Base-by-base conservation (phyloP, 1,139 yeast genomes). In the Pichia sp. region DNA sequence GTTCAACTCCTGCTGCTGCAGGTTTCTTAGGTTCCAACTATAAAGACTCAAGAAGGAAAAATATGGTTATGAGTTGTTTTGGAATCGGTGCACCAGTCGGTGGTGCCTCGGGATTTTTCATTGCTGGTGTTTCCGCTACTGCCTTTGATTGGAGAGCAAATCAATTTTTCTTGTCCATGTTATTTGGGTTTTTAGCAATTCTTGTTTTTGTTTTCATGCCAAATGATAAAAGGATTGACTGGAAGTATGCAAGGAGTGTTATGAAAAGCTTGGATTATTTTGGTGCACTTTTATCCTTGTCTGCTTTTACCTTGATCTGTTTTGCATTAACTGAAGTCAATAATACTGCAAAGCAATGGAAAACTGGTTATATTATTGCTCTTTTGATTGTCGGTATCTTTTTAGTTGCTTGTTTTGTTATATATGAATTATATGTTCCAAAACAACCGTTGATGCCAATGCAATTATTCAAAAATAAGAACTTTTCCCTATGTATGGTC, bases 81-180 rank as follows among this genome's bases (percentile, higher is more conserved):
- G 57, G 71, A 4, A 69, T 70, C 1, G 75, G 75, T 2, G 73
- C 75, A 1, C 76, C 76, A 1, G 52, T 68, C 5, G 76, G 76
- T 23, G 67, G 65, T 43, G 67, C 69, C 1, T 44, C 56, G 16
- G 75, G 75, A 1, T 58, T 62, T 33, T 52, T 71, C 29, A 51
- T 64, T 28, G 72, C 72, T 9, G 76, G 74, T 40, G 64, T 71
- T 27, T 66, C 72, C 51, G 51, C 60, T 11, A 57, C 64, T 42
- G 54, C 64, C n/a, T 51, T 69, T 23, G 56, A 56, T 40, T 71
- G 75, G 74, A 55, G 69, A 44, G 57, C 73, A 0, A 60, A 61
- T 29, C 65, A 71, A 35, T 71, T 51, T 46, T 70, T 71, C 45
- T 49, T 66, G 7, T 60, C 72, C 2, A 70, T 71, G 8, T 33